These are phyloP conservation scores for Arctostaphylos glauca DNA, from an alignment of 148 eudicot species.

Conservation along the genomic window DNA sequence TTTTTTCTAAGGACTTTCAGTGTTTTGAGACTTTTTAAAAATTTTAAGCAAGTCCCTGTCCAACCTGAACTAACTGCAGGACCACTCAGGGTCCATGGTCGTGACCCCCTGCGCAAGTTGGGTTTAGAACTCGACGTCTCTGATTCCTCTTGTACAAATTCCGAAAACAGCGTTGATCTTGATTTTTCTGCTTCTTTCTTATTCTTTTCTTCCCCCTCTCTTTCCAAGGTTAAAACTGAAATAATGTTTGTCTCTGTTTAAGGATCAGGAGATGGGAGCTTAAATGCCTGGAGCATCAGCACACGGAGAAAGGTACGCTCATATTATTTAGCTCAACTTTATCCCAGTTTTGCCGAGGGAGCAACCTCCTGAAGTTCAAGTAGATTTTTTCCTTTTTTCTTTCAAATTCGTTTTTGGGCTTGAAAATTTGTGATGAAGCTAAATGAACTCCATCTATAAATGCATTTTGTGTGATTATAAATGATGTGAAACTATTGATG, in stretches of 20 bases:
- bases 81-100: not conserved
- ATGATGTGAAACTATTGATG: not conserved
- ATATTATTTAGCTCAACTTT: not conserved
- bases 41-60: not conserved
- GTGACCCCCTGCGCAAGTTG: not conserved
- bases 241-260: slow-evolving; percentile 3
- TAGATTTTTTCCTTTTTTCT: not conserved
- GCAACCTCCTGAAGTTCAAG: not conserved
- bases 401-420: not conserved
- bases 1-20: not conserved
- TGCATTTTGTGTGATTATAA: not conserved
- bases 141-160: not conserved
- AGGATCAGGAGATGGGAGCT: slow-evolving; percentile 94
- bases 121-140: not conserved
- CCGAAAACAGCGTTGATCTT: not conserved
- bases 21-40: not conserved
- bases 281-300: slow-evolving; percentile 79
- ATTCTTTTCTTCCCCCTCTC: not conserved
- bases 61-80: not conserved
- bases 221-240: slow-evolving; percentile 8
- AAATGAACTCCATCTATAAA: not conserved
- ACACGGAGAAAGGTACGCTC: slow-evolving; percentile 55
- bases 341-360: no score
- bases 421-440: not conserved
- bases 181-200: not conserved